Evolutionary conservation across 495 filamentous ascomycete genomes (phyloP).

Genomic region (Saxophila tyrrhenica): DNA sequence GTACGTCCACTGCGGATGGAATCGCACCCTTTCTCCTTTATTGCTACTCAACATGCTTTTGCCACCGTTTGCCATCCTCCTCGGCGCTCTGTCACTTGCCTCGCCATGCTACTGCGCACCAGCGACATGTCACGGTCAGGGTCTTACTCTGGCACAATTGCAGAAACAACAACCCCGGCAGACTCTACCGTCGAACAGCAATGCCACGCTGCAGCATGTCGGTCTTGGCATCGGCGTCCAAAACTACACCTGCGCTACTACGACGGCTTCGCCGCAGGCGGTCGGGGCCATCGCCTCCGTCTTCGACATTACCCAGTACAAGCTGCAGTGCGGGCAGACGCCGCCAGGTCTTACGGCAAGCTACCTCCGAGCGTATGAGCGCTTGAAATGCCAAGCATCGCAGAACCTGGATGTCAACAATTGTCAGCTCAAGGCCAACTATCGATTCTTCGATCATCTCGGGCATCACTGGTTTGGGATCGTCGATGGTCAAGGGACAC

Average conservation of each 20-base stretch:
- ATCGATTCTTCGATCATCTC: slow-evolving; percentile 1
- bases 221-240: slow-evolving; percentile 20
- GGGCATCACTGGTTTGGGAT: slow-evolving; percentile 19
- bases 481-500: background rate
- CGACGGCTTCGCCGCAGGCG: background rate
- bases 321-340: background rate
- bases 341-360: background rate
- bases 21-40: no score
- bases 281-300: slow-evolving; percentile 17
- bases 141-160: background rate
- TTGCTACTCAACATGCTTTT: no score
- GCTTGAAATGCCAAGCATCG: background rate
- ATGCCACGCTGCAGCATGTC: slow-evolving; percentile 14
- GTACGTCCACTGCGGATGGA: no score
- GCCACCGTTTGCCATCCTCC: no score
- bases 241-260: slow-evolving; percentile 26
- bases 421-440: background rate
- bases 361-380: background rate
- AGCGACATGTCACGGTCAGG: no score
- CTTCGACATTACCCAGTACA: slow-evolving; percentile 12
- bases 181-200: background rate
- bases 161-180: background rate
- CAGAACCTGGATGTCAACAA: background rate
- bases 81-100: background rate
- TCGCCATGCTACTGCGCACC: background rate